A percentile compares a stretch with the other conserved stretches of the same genome.
These are phyloP conservation scores for Phytophthora fragariae DNA, from an alignment of 352 stramenopile genomes.

Conservation along the genomic window DNA sequence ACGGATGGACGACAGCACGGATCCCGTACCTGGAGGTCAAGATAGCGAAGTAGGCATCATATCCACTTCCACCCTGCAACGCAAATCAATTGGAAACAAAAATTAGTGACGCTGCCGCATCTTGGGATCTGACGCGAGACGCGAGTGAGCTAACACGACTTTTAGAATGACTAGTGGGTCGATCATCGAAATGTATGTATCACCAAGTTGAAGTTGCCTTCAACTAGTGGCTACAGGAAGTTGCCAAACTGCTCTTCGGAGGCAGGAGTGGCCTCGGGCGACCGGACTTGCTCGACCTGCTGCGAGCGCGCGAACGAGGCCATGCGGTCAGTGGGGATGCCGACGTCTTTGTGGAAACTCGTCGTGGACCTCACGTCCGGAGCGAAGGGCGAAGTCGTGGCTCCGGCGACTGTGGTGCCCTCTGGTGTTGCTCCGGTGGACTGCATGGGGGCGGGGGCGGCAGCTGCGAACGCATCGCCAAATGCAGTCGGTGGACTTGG, in stretches of 20 bases:
- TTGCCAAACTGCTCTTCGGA: too few species aligned
- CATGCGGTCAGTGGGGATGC: constrained; percentile 14
- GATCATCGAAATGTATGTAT: too few species aligned
- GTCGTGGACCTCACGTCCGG: constrained; percentile 29
- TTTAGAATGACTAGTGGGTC: too few species aligned
- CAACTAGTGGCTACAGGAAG: too few species aligned
- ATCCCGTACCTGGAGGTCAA: constrained; percentile 74
- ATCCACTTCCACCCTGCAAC: constrained; percentile 67
- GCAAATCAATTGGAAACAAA: constrained; percentile 1
- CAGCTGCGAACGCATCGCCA: neutral
- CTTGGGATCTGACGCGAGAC: too few species aligned
- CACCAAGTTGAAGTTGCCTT: too few species aligned
- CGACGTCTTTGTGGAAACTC: constrained; percentile 34
- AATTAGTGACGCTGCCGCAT: neutral
- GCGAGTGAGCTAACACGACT: too few species aligned
- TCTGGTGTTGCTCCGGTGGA: neutral
- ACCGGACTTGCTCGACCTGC: constrained; percentile 20
- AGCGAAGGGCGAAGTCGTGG: constrained; percentile 4
- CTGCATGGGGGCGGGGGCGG: neutral
- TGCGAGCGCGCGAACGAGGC: constrained; percentile 24
- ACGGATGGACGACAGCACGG: constrained; percentile 55
- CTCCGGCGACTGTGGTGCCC: too few species aligned
- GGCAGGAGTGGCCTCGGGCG: neutral
- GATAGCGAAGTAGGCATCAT: constrained; percentile 66
- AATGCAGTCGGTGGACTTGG: neutral